These are phyloP conservation scores for Cylindrotheca fusiformis DNA, from an alignment of 108 stramenopile species.

Conservation along the genomic window DNA sequence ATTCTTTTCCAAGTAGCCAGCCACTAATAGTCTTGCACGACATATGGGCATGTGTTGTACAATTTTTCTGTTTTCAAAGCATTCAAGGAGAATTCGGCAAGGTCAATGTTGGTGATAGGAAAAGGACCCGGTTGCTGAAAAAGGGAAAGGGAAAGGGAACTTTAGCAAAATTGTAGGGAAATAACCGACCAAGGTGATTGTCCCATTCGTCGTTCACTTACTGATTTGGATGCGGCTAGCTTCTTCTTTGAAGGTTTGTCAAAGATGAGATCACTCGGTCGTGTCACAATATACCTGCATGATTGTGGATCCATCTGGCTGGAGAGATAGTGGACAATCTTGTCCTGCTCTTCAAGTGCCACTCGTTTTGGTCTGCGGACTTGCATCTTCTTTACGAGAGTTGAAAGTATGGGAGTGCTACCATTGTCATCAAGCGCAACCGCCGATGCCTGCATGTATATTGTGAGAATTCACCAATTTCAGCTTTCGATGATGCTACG, in stretches of 20 bases:
- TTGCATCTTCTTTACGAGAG: conserved; percentile 30
- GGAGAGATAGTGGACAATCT: conserved; percentile 29
- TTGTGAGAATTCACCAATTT: not conserved
- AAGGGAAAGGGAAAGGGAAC: not conserved
- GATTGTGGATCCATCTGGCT: conserved; percentile 5
- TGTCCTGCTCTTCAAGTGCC: conserved; percentile 29
- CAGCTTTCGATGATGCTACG: not conserved
- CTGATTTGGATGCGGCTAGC: conserved; percentile 52
- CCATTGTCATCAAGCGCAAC: conserved; percentile 23
- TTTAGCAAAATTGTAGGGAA: not conserved
- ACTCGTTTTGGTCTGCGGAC: conserved; percentile 12
- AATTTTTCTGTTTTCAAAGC: conserved; percentile 44
- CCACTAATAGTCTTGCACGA: conserved; percentile 32
- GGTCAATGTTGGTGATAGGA: conserved; percentile 42
- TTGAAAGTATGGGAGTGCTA: conserved; percentile 30
- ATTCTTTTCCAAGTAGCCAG: conserved; percentile 1
- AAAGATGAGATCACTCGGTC: conserved; percentile 34
- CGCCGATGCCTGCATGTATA: conserved; percentile 32
- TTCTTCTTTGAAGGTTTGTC: conserved; percentile 41
- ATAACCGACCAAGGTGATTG: no score
- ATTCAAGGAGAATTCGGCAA: conserved; percentile 50
- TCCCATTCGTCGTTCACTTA: conserved; percentile 16
- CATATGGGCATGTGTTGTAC: conserved; percentile 50
- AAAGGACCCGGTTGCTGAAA: conserved; percentile 46
- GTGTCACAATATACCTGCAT: conserved; percentile 37